phyloP scores from a whole-genome alignment of 176 grass and related monocot species.

The Bromus sterilis region DNA sequence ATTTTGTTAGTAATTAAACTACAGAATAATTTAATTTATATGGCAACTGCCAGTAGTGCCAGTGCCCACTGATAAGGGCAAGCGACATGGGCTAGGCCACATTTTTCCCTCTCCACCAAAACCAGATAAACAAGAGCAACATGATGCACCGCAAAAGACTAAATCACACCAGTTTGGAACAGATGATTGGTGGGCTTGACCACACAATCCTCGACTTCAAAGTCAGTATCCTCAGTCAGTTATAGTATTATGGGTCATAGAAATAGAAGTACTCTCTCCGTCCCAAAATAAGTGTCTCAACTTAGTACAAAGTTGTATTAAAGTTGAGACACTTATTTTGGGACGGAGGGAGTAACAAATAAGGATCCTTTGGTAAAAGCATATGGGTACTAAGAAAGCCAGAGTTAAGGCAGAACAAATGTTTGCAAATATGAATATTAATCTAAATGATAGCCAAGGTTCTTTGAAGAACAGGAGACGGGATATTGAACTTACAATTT shows the following conservation, averaged over 20 bases:
- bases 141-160: not conserved
- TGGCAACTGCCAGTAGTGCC: not conserved
- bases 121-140: not conserved
- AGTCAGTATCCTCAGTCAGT: not conserved
- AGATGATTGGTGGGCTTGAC: not conserved
- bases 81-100: not conserved
- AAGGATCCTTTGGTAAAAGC: not conserved
- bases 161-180: not conserved
- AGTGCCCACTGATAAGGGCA: not conserved
- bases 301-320: too few species aligned
- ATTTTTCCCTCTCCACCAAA: not conserved
- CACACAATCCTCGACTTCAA: not conserved
- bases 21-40: not conserved
- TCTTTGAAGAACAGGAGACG: not conserved
- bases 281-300: too few species aligned
- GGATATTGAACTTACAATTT: not conserved
- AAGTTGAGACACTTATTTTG: too few species aligned
- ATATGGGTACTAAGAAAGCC: not conserved
- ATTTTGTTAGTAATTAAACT: not conserved
- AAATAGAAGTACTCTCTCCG: too few species aligned
- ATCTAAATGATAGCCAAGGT: not conserved
- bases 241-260: too few species aligned
- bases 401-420: not conserved
- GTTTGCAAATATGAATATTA: not conserved
- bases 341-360: too few species aligned